phyloP scores from a whole-genome alignment of 1,284 basidiomycete species.

The Trametes polyzona region DNA sequence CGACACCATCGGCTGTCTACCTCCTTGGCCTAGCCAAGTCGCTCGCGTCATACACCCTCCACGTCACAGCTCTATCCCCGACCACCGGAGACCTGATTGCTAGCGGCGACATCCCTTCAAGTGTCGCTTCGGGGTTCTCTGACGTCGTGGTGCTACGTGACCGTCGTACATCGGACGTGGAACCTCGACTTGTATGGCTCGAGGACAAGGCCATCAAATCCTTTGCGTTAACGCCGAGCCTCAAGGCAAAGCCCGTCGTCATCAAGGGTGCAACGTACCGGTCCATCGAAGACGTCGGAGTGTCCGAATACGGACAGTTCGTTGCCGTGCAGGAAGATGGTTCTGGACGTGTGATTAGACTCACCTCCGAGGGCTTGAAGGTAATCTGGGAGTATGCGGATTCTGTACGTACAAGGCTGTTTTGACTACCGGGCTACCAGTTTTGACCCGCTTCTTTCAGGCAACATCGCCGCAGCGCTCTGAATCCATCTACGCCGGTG shows the following conservation, averaged over 20 bases:
- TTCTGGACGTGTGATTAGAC: constrained; percentile 55
- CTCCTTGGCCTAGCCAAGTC: constrained; percentile 72
- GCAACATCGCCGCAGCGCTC: constrained; percentile 44
- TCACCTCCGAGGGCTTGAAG: constrained; percentile 49
- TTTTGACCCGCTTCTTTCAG: constrained; percentile 31
- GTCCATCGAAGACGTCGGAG: constrained; percentile 58
- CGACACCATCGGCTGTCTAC: constrained; percentile 60
- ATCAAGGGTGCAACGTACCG: constrained; percentile 50
- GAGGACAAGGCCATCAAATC: constrained; percentile 62
- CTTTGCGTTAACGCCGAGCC: constrained; percentile 56
- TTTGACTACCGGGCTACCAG: constrained; percentile 6
- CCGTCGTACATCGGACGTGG: constrained; percentile 22
- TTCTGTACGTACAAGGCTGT: constrained; percentile 46
- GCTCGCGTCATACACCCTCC: constrained; percentile 63
- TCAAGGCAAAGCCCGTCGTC: constrained; percentile 50
- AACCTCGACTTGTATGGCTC: constrained; percentile 67
- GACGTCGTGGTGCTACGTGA: constrained; percentile 46
- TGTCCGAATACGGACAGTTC: constrained; percentile 51
- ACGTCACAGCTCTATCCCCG: constrained; percentile 63
- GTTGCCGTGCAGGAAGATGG: constrained; percentile 60
- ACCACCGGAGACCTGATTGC: constrained; percentile 57
- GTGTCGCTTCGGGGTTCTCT: constrained; percentile 50
- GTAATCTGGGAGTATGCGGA: constrained; percentile 61
- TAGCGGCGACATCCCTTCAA: constrained; percentile 60
- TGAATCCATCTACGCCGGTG: constrained; percentile 63